Evolutionary conservation across 2,329 filamentous ascomycete species (phyloP).

Genomic region (Diatrype stigma): DNA sequence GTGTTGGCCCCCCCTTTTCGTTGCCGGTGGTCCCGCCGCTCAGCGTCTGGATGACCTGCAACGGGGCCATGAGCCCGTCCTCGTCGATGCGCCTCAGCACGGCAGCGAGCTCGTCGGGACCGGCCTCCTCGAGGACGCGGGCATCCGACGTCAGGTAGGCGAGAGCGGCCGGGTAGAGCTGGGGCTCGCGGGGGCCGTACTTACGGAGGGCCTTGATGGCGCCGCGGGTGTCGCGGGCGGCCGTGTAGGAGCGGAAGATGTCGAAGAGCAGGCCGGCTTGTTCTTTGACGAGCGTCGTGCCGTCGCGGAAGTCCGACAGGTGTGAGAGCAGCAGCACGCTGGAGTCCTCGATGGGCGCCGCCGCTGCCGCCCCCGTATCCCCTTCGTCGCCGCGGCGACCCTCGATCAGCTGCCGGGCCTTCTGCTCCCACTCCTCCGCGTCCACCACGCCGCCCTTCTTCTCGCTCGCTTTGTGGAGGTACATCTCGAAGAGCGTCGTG

Average conservation of each 20-base stretch:
- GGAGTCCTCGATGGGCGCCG: constrained; percentile 86
- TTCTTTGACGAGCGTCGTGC: constrained; percentile 88
- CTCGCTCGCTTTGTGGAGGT: constrained; percentile 79
- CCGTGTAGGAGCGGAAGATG: constrained; percentile 94
- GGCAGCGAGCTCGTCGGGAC: constrained; percentile 71
- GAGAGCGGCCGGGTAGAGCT: constrained; percentile 86
- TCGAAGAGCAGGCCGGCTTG: constrained; percentile 88
- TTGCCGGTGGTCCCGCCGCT: constrained; percentile 21
- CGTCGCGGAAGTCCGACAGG: constrained; percentile 82
- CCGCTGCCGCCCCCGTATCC: constrained; percentile 18
- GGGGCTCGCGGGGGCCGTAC: constrained; percentile 86
- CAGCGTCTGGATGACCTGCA: constrained; percentile 94
- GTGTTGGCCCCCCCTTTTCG: background rate
- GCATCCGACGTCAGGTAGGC: constrained; percentile 89
- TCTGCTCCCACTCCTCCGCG: constrained; percentile 79
- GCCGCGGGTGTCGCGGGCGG: constrained; percentile 84
- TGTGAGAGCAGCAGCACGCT: constrained; percentile 92
- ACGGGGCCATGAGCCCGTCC: constrained; percentile 87
- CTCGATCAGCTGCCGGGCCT: constrained; percentile 85
- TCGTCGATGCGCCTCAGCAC: constrained; percentile 84
- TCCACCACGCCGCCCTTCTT: constrained; percentile 56
- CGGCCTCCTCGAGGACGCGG: constrained; percentile 77
- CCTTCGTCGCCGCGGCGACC: constrained; percentile 39
- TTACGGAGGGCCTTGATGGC: constrained; percentile 86
- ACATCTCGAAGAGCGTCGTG: constrained; percentile 97